Evolutionary conservation across 768 basidiomycete species (phyloP), one percentile per base, ranked within the genome.

Genomic region (Termitomyces sp.): DNA sequence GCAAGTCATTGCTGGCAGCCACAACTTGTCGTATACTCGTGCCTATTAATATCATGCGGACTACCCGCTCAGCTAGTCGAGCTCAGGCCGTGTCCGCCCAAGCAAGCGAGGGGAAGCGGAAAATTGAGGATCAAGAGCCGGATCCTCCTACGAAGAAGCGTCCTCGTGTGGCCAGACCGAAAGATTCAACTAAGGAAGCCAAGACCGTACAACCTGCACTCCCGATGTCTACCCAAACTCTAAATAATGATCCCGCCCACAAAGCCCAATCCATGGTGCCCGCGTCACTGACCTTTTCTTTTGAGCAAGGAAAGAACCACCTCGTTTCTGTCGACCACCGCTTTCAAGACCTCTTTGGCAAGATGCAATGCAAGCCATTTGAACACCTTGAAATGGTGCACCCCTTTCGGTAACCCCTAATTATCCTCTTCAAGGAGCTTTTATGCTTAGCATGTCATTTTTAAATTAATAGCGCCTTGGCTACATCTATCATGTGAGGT

Each of bases 361-460:
- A 78, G 50, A 71, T 90, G 65, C 73, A 73, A 42, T 94, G 92
- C 71, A 86, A 81, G 61, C 92, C 93, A 1, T 97, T 84, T 68
- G 83, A 90, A 65, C 75, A 81, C 10, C 76, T 88, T 18, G 87
- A 92, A 65, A 74, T 75, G 39, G 79, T 93, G n/a, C 89, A 93
- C 67, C 92, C 92, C 1, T 95, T 94, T 69, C 79, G 84, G 89
- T 90, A 67, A 59, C 72, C 22, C 27, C 37, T 46, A 18, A 12
- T 53, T n/a, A 16, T 22, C n/a, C 41, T 31, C 16, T 16, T 24
- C 3, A n/a, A 34, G 32, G 29, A 49, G 13, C 16, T 7, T 2
- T 8, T 6, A 12, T 51, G 43, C 52, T 62, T 22, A 58, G 27
- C 18, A 27, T 53, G 49, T 8, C 18, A 37, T 59, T 27, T 31